These are phyloP conservation scores for Phytophthora sp. DNA, from an alignment of 352 stramenopile genomes.

Conservation along the genomic window DNA sequence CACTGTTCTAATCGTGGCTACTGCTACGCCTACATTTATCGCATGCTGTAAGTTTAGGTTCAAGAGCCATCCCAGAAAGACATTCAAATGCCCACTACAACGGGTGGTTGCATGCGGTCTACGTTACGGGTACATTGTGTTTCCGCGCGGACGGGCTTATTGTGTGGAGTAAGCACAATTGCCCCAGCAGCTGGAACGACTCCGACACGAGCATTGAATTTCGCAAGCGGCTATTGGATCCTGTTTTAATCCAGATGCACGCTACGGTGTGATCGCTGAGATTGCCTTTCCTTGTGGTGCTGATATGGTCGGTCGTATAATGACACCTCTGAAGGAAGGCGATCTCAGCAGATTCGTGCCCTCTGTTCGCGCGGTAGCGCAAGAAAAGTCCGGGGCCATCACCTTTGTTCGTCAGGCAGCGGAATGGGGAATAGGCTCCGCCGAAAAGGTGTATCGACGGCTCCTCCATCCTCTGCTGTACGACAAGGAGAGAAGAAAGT, in stretches of 20 bases:
- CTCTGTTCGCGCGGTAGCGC: neutral
- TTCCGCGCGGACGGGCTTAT: neutral
- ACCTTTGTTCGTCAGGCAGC: neutral
- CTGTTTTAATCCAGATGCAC: neutral
- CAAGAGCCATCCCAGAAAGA: neutral
- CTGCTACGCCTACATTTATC: no score
- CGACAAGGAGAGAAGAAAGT: neutral
- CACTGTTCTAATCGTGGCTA: neutral
- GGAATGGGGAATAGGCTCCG: neutral
- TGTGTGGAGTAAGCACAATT: neutral
- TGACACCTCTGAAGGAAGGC: neutral
- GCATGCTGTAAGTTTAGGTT: no score
- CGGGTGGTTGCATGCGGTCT: neutral
- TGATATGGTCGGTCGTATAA: neutral
- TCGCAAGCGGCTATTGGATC: neutral
- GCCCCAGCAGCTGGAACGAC: neutral
- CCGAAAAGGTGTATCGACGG: neutral
- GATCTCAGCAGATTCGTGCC: neutral
- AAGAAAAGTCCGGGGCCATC: neutral
- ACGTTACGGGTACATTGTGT: neutral
- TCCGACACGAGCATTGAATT: neutral
- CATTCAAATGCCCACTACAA: conserved; percentile 6
- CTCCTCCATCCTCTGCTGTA: neutral
- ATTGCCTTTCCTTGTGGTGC: neutral
- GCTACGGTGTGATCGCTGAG: neutral